Percentiles rank a stretch among this genome's conserved stretches.
Evolutionary conservation across 139 green algal species (phyloP).

Genomic region (Tetraselmis chui): DNA sequence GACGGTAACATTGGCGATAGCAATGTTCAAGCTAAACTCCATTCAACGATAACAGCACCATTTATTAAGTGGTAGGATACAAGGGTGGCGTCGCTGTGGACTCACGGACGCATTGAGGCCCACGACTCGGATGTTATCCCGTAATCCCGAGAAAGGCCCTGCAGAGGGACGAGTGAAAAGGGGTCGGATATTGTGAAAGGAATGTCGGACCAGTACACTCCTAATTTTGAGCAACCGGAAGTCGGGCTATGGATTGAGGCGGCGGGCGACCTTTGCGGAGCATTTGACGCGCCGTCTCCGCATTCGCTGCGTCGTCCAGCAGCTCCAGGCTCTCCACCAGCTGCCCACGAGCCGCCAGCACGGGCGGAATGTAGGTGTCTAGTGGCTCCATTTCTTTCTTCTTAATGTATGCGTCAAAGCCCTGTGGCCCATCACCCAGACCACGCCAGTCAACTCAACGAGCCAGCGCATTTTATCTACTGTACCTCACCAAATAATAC

Average conservation of each 20-base stretch:
- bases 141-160: constrained; percentile 28
- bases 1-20: no score
- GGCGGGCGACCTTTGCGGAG: constrained; percentile 23
- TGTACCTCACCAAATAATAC: background rate
- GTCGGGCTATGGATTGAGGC: no score
- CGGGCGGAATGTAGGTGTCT: constrained; percentile 41
- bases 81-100: background rate
- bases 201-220: no score
- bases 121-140: constrained; percentile 42
- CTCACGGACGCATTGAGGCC: constrained; percentile 3
- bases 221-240: no score
- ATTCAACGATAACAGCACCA: no score
- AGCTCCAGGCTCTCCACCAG: constrained; percentile 5
- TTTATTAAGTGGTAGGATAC: no score
- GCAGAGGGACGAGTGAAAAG: no score
- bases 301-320: background rate
- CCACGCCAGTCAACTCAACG: background rate
- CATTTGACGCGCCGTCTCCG: constrained; percentile 20
- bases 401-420: constrained; percentile 37
- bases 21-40: no score
- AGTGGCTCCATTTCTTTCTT: constrained; percentile 40
- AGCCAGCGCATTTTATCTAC: background rate
- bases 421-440: constrained; percentile 20
- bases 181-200: no score
- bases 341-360: constrained; percentile 34